Base-by-base conservation (phyloP, 495 filamentous ascomycete species). In the Saxophila tyrrhenica region DNA sequence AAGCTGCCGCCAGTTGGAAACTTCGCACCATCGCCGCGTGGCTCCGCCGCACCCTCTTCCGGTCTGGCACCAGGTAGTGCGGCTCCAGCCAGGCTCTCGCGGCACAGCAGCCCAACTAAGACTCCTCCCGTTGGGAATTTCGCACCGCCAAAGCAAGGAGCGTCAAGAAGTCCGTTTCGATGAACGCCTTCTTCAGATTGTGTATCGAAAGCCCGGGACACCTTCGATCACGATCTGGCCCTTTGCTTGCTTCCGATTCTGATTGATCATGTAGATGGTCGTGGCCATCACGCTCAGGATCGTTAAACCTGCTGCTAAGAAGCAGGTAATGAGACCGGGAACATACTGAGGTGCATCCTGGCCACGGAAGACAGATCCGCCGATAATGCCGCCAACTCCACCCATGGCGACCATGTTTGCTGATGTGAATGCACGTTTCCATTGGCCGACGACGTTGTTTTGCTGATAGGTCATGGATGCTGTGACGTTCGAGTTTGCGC, bases 401-500 rank as follows among this genome's bases (percentile, higher is more conserved):
- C 65, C 65, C 19, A 68, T 58, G 5, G 64, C 64, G 17, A 65
- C 60, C 15, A 68, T 50, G 1, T 60, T 60, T 5, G 65, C 62
- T 19, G 32, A 46, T 56, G 62, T 65, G 60, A 65, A 65, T 19
- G 62, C 64, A 1, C 65, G 59, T 54, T 68, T 68, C 65, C 62
- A 66, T 35, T 67, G 65, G 17, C 65, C 39, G 19, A 60, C 62
- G 54, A 65, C 61, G 48, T 67, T 65, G 59, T 67, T 67, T 1
- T 61, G 58, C 29, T 65, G 63, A 46, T 67, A 67, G 15, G 64
- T 39, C 61, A 67, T 73, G 39, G 70, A 58, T 17, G 70, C 68
- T 0, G 77, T 81, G 23, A 82, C 73, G 62, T 85, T 86, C 13
- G 78, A 72, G 65, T 84, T 85, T 25, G 75, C 72, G 13, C 29